phyloP scores from a whole-genome alignment of 108 stramenopile species.

The Conticribra weissflogii region DNA sequence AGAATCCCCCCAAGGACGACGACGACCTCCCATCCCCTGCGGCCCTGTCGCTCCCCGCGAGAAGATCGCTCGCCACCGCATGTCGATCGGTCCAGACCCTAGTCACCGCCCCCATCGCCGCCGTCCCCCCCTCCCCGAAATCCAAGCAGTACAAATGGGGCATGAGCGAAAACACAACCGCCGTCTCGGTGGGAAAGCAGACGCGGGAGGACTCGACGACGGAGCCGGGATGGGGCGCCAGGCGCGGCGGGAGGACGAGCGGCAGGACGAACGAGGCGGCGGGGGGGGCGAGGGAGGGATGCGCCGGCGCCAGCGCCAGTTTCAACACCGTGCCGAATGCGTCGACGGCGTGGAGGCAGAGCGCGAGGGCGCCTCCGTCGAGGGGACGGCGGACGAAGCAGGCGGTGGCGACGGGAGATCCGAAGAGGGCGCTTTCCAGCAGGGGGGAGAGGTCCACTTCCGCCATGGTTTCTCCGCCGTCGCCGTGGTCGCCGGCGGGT shows the following conservation, averaged over 20 bases:
- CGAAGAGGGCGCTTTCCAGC: neutral
- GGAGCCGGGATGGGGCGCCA: conserved; percentile 31
- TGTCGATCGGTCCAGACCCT: conserved; percentile 6
- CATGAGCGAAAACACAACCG: conserved; percentile 35
- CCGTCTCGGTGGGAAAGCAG: conserved; percentile 30
- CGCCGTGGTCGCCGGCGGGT: neutral
- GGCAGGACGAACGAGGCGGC: neutral
- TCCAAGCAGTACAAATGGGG: conserved; percentile 48
- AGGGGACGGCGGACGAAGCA: neutral
- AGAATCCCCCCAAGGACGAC: conserved; percentile 12
- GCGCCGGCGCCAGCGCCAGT: too few relatives aligned
- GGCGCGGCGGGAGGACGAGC: neutral
- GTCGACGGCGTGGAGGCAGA: neutral
- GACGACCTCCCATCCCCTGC: conserved; percentile 11
- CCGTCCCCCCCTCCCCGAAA: conserved; percentile 5
- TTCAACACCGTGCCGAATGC: neutral
- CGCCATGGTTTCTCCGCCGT: neutral
- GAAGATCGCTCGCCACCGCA: neutral
- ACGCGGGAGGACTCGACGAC: conserved; percentile 29
- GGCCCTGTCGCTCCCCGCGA: neutral
- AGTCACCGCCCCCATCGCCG: neutral
- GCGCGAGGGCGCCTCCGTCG: neutral
- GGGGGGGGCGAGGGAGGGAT: too few relatives aligned
- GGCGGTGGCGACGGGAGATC: conserved; percentile 8
- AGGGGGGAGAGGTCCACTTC: conserved; percentile 8